A percentile compares a stretch with the other conserved stretches of the same genome.
Conservation (phyloP, 2,329 filamentous ascomycete genomes). For the Xylariaceae sp. region DNA sequence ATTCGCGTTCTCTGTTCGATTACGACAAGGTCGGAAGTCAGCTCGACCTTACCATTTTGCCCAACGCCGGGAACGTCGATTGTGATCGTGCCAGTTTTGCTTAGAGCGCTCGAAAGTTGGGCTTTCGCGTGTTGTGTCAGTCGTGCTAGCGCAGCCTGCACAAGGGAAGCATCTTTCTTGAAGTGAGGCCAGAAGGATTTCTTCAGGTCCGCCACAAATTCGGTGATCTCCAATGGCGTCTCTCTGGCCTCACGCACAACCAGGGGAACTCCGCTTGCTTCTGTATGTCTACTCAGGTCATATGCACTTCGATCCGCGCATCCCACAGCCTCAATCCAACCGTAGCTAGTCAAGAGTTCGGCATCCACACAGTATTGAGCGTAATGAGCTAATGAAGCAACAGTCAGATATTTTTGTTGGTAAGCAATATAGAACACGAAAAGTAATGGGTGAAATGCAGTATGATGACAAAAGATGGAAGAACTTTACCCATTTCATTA, state of each 20-base stretch:
- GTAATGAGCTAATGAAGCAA: conserved; percentile 63
- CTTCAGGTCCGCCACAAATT: conserved; percentile 86
- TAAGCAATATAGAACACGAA: too few species aligned
- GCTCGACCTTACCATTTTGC: conserved; percentile 67
- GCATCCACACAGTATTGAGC: conserved; percentile 98
- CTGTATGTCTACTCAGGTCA: conserved; percentile 86
- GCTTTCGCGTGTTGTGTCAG: conserved; percentile 79
- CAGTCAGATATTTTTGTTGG: background rate
- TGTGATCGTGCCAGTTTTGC: conserved; percentile 67
- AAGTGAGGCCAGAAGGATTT: conserved; percentile 95
- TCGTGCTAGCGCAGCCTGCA: conserved; percentile 73
- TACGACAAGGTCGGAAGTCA: conserved; percentile 67
- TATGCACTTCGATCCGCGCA: conserved; percentile 95
- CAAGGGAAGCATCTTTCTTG: conserved; percentile 87
- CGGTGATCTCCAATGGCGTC: conserved; percentile 74
- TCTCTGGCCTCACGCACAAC: conserved; percentile 78
- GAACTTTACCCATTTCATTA: conserved; percentile 5
- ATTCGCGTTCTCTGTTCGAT: conserved; percentile 80
- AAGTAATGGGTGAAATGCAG: background rate
- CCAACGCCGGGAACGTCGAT: conserved; percentile 66
- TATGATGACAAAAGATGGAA: background rate
- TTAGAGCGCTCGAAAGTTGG: conserved; percentile 70
- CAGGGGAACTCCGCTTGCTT: conserved; percentile 84
- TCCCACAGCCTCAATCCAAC: conserved; percentile 98
- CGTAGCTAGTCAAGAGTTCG: conserved; percentile 84